Base-by-base conservation (phyloP, 768 basidiomycete species). In the Mycena vulgaris region DNA sequence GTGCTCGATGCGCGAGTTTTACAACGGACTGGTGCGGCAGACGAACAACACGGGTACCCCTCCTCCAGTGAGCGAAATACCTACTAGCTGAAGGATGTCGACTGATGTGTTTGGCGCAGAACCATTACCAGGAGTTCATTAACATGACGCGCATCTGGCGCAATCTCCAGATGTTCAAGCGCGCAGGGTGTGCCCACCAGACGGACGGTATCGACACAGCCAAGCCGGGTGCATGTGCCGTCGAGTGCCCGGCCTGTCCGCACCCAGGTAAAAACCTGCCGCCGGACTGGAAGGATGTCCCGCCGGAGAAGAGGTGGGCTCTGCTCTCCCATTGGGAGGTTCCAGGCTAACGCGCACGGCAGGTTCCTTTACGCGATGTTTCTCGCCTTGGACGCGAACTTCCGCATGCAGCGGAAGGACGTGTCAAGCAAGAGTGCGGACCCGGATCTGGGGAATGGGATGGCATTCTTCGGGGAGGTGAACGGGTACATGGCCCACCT, bases 251-350 rank as follows among this genome's bases (percentile, higher is more conserved):
- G n/a, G n/a, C n/a, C n/a, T n/a, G n/a, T n/a, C n/a, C 75, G 0
- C 77, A 78, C 5, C 78, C 78, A 0, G 77, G 74, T 0, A 71
- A 58, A 9, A 78, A 78, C 53, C 48, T 78, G 6, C 77, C 76
- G 0, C 53, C 53, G 0, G 33, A 74, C 14, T 77, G 71, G 69
- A 39, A 62, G 21, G 39, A 65, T 3, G 74, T 48, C 6, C 37
- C 11, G 68, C 51, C 31, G 14, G 61, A 19, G 30, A 13, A 14
- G 0, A 5, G 17, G 1, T 9, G 0, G 23, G 1, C 4, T n/a
- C n/a, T n/a, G n/a, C 2, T 1, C 19, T 4, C 2, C 14, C 6
- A 7, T 37, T 37, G 14, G 6, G 8, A n/a, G 27, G 10, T 3
- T 5, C 14, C 6, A 1, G 14, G 17, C 35, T 48, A 7, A 31